Conservation (phyloP, 129 eudicot species). For the Flaveria sonorensis region DNA sequence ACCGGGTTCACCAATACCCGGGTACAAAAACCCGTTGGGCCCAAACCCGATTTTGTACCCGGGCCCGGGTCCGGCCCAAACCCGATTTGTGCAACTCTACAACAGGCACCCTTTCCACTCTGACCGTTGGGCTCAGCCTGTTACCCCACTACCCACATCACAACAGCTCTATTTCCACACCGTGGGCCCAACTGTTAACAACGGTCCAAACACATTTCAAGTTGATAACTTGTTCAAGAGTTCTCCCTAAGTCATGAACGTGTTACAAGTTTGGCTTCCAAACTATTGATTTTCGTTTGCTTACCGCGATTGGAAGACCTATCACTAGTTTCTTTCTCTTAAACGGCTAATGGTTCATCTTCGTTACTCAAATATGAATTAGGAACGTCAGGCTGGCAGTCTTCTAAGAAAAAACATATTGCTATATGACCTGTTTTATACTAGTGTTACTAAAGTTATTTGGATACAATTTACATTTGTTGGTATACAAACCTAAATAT, state of each 20-base stretch:
- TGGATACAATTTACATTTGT: neutral
- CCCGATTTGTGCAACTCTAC: too few relatives aligned
- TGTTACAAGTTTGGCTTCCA: neutral
- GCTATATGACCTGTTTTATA: neutral
- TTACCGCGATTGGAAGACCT: neutral
- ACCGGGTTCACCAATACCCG: too few relatives aligned
- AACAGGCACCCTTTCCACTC: slow-evolving; percentile 31
- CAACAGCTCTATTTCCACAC: slow-evolving; percentile 35
- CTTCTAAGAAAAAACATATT: too few relatives aligned
- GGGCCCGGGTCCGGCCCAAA: too few relatives aligned
- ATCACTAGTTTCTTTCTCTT: too few relatives aligned
- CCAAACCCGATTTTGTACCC: too few relatives aligned
- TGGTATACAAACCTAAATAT: too few relatives aligned
- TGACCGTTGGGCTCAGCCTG: slow-evolving; percentile 27
- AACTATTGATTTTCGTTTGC: neutral
- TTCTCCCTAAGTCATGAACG: neutral
- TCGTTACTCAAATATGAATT: too few relatives aligned
- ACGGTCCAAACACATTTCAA: slow-evolving; percentile 13
- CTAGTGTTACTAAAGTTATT: neutral
- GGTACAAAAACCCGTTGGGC: too few relatives aligned
- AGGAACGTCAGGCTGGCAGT: too few relatives aligned
- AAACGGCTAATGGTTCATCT: too few relatives aligned
- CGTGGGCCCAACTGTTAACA: slow-evolving; percentile 13
- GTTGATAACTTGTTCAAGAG: neutral
- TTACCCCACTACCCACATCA: slow-evolving; percentile 17